A percentile compares a stretch with the other conserved stretches of the same genome.
Conservation (phyloP, 164 flowering plant species). For the Macadamia tetraphylla region DNA sequence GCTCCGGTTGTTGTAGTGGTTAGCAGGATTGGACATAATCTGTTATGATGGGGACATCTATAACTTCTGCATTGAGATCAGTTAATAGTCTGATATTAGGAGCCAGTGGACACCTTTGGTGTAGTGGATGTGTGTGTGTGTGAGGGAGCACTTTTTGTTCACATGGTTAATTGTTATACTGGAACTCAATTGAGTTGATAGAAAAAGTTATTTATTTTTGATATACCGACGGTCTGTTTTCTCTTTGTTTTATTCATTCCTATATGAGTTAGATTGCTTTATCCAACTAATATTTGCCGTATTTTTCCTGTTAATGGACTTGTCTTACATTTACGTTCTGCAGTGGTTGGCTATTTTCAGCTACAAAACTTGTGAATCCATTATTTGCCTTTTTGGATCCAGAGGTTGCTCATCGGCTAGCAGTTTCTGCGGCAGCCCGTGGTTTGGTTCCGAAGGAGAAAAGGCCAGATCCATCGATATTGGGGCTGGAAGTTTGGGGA, state of each 20-base stretch:
- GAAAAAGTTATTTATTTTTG: no score
- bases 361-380: conserved; percentile 94
- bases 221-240: no score
- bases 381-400: conserved; percentile 89
- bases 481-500: conserved; percentile 92
- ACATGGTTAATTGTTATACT: no score
- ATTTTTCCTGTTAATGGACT: background rate
- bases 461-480: conserved; percentile 71
- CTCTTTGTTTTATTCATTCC: background rate
- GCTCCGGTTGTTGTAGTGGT: no score
- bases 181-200: no score
- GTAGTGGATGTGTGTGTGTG: no score
- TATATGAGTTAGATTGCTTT: background rate
- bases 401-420: conserved; percentile 77
- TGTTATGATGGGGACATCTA: no score
- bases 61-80: no score
- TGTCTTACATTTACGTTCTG: conserved; percentile 10
- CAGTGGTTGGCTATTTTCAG: conserved; percentile 97
- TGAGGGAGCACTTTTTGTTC: no score
- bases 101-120: no score
- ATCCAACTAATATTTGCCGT: background rate
- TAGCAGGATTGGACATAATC: no score
- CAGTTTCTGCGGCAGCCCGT: conserved; percentile 86
- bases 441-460: conserved; percentile 97
- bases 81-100: no score